Conservation (phyloP, 2,329 filamentous ascomycete genomes). For the Akanthomyces dipterigenus region DNA sequence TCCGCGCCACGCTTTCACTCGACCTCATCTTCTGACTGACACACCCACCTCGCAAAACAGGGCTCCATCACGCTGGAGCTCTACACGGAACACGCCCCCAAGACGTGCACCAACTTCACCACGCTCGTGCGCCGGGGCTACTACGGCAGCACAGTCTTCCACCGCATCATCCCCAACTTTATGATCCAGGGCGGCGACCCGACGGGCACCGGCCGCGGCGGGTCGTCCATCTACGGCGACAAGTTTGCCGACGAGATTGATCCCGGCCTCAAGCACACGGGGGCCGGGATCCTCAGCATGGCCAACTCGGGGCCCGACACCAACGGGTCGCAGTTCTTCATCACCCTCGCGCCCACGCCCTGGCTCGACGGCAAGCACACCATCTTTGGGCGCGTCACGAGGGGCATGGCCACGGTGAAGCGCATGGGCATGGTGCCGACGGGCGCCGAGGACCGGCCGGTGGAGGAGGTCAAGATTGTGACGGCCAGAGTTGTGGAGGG, state of each 20-base stretch:
- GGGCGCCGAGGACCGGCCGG: slow-evolving; percentile 69
- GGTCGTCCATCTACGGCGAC: slow-evolving; percentile 82
- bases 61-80: slow-evolving; percentile 82
- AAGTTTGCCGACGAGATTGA: slow-evolving; percentile 89
- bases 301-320: slow-evolving; percentile 90
- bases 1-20: background rate
- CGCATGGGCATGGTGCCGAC: slow-evolving; percentile 86
- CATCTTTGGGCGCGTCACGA: slow-evolving; percentile 87
- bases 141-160: slow-evolving; percentile 81
- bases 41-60: slow-evolving; percentile 35
- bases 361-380: slow-evolving; percentile 98
- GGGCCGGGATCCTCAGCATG: slow-evolving; percentile 92
- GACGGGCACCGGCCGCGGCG: slow-evolving; percentile 86
- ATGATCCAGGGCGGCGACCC: slow-evolving; percentile 96
- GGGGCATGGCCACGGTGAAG: slow-evolving; percentile 75
- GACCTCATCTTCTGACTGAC: background rate
- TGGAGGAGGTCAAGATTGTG: slow-evolving; percentile 75
- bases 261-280: slow-evolving; percentile 70
- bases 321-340: slow-evolving; percentile 93
- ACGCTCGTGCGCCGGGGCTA: slow-evolving; percentile 76
- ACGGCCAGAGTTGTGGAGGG: slow-evolving; percentile 63
- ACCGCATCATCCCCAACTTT: slow-evolving; percentile 92
- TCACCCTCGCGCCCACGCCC: slow-evolving; percentile 87
- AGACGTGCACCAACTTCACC: slow-evolving; percentile 81
- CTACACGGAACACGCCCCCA: slow-evolving; percentile 82